phyloP scores from a whole-genome alignment of 1,284 basidiomycete genomes.

The Neolentinus lepideus region DNA sequence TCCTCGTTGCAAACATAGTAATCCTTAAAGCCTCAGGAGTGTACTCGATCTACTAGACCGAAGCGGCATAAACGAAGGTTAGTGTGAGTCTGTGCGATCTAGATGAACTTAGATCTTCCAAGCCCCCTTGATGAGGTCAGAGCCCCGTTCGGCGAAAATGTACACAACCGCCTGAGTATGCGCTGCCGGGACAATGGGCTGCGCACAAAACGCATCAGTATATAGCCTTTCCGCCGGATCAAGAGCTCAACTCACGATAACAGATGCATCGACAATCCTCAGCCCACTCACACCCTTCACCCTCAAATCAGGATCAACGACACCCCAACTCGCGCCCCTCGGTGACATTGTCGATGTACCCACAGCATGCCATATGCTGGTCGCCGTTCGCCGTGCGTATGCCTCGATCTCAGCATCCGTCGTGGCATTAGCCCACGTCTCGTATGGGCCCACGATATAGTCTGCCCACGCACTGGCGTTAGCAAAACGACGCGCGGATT shows the following conservation, averaged over 20 bases:
- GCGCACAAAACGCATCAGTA: no score
- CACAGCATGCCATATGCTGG: slow-evolving; percentile 14
- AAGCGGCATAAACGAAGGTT: no score
- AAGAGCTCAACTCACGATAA: slow-evolving; percentile 17
- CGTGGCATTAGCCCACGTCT: slow-evolving; percentile 8
- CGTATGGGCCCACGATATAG: slow-evolving; percentile 10
- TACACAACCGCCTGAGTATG: no score
- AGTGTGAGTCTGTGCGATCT: no score
- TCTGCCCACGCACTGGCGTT: slow-evolving; percentile 11
- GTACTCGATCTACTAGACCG: no score
- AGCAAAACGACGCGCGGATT: slow-evolving; percentile 8
- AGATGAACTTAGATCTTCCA: no score
- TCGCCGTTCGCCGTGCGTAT: slow-evolving; percentile 8
- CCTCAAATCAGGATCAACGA: slow-evolving; percentile 18
- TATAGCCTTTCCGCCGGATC: no score
- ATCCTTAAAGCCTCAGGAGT: no score
- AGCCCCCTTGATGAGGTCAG: no score
- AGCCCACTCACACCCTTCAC: slow-evolving; percentile 18
- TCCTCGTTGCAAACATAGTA: no score
- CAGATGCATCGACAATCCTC: slow-evolving; percentile 20
- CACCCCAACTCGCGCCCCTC: slow-evolving; percentile 8
- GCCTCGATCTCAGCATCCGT: slow-evolving; percentile 13
- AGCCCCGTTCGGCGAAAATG: no score
- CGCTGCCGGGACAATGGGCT: no score
- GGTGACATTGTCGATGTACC: slow-evolving; percentile 19